Conservation (phyloP, 495 filamentous ascomycete species). For the Penicillium lividum region DNA sequence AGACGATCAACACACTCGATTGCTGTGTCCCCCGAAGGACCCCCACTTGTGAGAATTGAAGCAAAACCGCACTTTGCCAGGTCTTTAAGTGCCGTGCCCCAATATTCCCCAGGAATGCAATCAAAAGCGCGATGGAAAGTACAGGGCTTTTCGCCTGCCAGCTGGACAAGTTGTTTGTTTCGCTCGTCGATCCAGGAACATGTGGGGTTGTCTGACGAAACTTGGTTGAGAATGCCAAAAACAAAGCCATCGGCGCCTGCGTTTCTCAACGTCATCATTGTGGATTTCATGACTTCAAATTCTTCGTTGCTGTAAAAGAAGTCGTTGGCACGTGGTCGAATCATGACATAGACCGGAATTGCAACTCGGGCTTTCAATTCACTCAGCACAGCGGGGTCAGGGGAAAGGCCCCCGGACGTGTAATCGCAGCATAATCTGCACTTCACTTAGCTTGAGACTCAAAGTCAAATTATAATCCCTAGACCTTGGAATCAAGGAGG, state of each 20-base stretch:
- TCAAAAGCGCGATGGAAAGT: conserved; percentile 60
- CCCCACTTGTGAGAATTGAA: conserved; percentile 51
- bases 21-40: conserved; percentile 26
- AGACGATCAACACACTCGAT: conserved; percentile 22
- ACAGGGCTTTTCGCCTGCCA: conserved; percentile 44
- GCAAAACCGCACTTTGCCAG: conserved; percentile 45
- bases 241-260: conserved; percentile 50
- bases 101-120: conserved; percentile 29
- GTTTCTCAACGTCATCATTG: conserved; percentile 33
- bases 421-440: conserved; percentile 35
- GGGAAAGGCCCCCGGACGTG: conserved; percentile 30
- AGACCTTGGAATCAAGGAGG: too few relatives aligned
- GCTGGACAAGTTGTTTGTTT: conserved; percentile 39
- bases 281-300: conserved; percentile 42
- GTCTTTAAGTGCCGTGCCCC: conserved; percentile 31
- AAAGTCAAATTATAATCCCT: background rate
- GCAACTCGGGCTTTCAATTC: conserved; percentile 27
- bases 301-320: conserved; percentile 44
- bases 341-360: conserved; percentile 53
- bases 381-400: conserved; percentile 16
- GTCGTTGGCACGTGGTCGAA: conserved; percentile 42
- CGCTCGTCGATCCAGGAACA: conserved; percentile 34
- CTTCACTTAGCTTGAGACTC: background rate
- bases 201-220: background rate
- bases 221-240: conserved; percentile 43